Evolutionary conservation across 139 green algal species (phyloP), one percentile per base, ranked within the genome.

Genomic region (Chlorella vulgaris): DNA sequence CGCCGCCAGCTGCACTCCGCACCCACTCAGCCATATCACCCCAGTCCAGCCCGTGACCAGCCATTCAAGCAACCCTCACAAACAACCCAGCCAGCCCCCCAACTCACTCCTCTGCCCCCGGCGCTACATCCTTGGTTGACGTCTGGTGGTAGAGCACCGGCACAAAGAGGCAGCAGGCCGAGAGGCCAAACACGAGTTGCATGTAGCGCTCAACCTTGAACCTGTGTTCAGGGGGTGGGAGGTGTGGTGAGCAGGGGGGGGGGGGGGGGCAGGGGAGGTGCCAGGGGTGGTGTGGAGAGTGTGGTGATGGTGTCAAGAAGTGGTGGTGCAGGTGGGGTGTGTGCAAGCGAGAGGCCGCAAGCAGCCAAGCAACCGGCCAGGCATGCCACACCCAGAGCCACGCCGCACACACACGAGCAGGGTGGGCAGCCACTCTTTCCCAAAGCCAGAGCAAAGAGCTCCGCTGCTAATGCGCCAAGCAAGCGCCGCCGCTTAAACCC

Each of bases 201-300:
- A 98, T 98, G 89, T 97, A 98, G 1, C 77, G 75, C 84, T 97
- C 90, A 18, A 88, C 61, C 39, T 85, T 86, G 74, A 84, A 81
- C 79, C 81, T 88, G 74, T 38, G n/a, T n/a, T n/a, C n/a, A n/a
- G n/a, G n/a, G n/a, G n/a, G n/a, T n/a, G n/a, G n/a, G n/a, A n/a
- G n/a, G n/a, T n/a, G n/a, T n/a, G n/a, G n/a, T n/a, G n/a, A 39
- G 1, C 4, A 31, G 76, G 3, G 4, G 29, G 19, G 33, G 39
- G 7, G 33, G 38, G 28, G 74, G 2, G 21, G 26, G 31, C 22
- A 6, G 2, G 3, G n/a, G 26, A 19, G 68, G 19, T 6, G 40
- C 36, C 58, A 55, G 38, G 8, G 31, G 10, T 22, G 6, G 43
- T 38, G 24, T 35, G 10, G 40, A 76, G 36, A 42, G 33, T 58